A percentile compares a stretch with the other conserved stretches of the same genome.
These are phyloP conservation scores for Polyplosphaeria fusca DNA, from an alignment of 495 filamentous ascomycete genomes.

Conservation along the genomic window DNA sequence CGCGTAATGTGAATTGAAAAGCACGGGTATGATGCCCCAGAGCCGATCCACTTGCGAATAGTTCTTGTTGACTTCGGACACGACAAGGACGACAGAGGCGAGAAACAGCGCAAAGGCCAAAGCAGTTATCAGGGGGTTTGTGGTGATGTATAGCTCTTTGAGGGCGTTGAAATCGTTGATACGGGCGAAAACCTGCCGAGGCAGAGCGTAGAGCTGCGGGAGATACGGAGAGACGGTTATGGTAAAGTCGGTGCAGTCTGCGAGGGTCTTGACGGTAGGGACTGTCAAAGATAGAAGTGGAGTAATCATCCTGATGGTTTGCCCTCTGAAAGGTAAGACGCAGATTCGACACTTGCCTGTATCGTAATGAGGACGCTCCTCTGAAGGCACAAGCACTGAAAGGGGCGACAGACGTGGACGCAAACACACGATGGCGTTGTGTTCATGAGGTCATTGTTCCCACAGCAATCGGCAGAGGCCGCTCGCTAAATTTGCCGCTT, in stretches of 20 bases:
- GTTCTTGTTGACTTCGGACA: slow-evolving; percentile 82
- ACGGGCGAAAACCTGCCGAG: slow-evolving; percentile 58
- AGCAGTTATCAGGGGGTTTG: slow-evolving; percentile 81
- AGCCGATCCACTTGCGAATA: slow-evolving; percentile 90
- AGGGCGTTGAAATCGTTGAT: slow-evolving; percentile 54
- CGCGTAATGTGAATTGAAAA: slow-evolving; percentile 87
- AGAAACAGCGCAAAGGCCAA: slow-evolving; percentile 67
- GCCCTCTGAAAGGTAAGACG: too few species aligned
- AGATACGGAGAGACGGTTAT: slow-evolving; percentile 72
- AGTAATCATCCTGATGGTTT: slow-evolving; percentile 27
- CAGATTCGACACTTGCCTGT: too few species aligned
- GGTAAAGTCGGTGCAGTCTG: slow-evolving; percentile 69
- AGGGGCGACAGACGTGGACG: too few species aligned
- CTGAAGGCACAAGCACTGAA: too few species aligned
- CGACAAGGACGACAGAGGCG: slow-evolving; percentile 64
- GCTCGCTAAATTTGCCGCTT: not conserved
- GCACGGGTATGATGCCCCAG: slow-evolving; percentile 83
- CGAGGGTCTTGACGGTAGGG: slow-evolving; percentile 63
- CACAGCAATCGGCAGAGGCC: too few species aligned
- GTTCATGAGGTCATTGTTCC: too few species aligned
- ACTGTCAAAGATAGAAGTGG: slow-evolving; percentile 43
- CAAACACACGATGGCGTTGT: too few species aligned
- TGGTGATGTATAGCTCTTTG: slow-evolving; percentile 71
- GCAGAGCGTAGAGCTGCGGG: slow-evolving; percentile 70
- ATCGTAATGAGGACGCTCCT: too few species aligned